phyloP scores from a whole-genome alignment of 1,284 basidiomycete genomes.

The Mycena sp. region DNA sequence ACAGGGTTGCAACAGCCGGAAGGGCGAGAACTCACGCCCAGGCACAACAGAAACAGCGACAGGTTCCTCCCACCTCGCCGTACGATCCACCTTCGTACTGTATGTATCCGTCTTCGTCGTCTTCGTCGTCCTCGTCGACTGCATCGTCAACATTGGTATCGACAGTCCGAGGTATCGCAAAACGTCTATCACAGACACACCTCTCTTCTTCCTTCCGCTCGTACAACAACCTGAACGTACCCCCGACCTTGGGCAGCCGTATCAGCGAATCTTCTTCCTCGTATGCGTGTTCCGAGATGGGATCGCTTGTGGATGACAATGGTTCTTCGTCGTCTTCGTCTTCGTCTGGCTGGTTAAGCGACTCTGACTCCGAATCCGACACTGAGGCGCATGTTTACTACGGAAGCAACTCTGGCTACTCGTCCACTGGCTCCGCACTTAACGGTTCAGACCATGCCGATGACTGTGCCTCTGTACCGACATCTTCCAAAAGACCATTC shows the following conservation, averaged over 20 bases:
- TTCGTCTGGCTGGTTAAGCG: conserved; percentile 57
- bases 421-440: conserved; percentile 25
- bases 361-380: conserved; percentile 55
- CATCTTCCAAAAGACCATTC: conserved; percentile 45
- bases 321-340: conserved; percentile 65
- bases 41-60: conserved; percentile 45
- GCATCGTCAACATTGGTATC: conserved; percentile 45
- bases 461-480: conserved; percentile 15
- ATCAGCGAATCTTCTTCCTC: conserved; percentile 55
- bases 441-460: conserved; percentile 19
- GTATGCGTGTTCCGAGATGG: conserved; percentile 67
- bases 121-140: conserved; percentile 35
- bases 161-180: conserved; percentile 63
- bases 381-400: conserved; percentile 46
- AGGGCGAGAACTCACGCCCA: conserved; percentile 59
- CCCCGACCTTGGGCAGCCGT: conserved; percentile 49
- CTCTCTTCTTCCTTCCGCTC: conserved; percentile 43
- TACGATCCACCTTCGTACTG: conserved; percentile 36
- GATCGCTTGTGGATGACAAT: conserved; percentile 69
- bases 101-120: conserved; percentile 35
- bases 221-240: conserved; percentile 43
- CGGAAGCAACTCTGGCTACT: conserved; percentile 31
- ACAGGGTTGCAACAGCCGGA: conserved; percentile 64
- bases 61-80: conserved; percentile 47
- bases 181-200: conserved; percentile 62